Percentiles rank a stretch among this genome's conserved stretches.
Conservation (phyloP, 805 yeast genomes). For the Danielozyma ontarioensis region DNA sequence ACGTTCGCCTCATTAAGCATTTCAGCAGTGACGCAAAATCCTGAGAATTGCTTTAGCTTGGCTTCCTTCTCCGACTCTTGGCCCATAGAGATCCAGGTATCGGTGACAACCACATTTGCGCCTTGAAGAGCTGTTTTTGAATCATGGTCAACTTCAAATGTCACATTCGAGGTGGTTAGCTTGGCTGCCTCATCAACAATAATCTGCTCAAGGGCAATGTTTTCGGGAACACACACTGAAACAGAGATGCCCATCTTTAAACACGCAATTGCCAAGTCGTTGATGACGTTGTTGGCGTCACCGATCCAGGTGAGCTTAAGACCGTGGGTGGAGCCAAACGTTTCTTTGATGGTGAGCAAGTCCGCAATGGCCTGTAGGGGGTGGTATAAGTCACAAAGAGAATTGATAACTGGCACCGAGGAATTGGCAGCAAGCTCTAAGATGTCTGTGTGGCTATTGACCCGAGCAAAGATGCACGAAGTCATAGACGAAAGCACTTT, state of each 20-base stretch:
- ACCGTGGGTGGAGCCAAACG: constrained; percentile 53
- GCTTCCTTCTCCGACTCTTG: constrained; percentile 74
- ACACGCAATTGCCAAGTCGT: constrained; percentile 87
- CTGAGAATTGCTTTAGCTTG: constrained; percentile 75
- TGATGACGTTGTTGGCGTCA: constrained; percentile 92
- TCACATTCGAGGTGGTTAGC: constrained; percentile 41
- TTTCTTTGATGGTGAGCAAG: constrained; percentile 77
- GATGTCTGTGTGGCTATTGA: constrained; percentile 78
- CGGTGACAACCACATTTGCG: constrained; percentile 89
- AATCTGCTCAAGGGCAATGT: constrained; percentile 54
- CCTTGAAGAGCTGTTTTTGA: constrained; percentile 67
- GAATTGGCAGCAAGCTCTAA: constrained; percentile 72
- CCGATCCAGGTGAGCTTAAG: constrained; percentile 93
- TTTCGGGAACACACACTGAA: constrained; percentile 72
- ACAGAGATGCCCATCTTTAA: constrained; percentile 80
- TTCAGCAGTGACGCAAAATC: constrained; percentile 75
- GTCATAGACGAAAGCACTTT: constrained; percentile 93
- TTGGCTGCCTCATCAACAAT: constrained; percentile 55
- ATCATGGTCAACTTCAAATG: constrained; percentile 59
- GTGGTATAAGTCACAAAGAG: constrained; percentile 88
- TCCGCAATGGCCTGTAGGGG: constrained; percentile 96
- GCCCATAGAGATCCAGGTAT: constrained; percentile 98
- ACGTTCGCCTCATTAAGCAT: constrained; percentile 58
- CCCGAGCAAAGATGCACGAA: constrained; percentile 94
- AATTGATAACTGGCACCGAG: constrained; percentile 85